phyloP scores from a whole-genome alignment of 148 eudicot species.

The Limonium bicolor region DNA sequence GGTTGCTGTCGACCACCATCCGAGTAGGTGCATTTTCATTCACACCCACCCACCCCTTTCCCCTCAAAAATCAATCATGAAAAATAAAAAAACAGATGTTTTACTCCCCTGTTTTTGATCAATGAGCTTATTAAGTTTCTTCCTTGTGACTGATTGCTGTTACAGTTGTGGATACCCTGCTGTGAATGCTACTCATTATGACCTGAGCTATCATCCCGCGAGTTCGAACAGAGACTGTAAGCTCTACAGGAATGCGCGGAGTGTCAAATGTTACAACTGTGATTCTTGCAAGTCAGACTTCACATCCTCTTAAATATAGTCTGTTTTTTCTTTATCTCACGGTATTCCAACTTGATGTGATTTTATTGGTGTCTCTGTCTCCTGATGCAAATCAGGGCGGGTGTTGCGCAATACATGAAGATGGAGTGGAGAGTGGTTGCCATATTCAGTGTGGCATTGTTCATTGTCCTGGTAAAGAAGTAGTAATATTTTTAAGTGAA shows the following conservation, averaged over 20 bases:
- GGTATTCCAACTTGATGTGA: too few species aligned
- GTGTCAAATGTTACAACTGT: conserved; percentile 65
- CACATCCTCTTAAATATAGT: neutral
- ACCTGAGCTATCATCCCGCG: conserved; percentile 71
- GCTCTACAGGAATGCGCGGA: conserved; percentile 54
- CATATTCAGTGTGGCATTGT: conserved; percentile 65
- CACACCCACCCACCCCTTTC: neutral
- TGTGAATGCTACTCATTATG: conserved; percentile 72
- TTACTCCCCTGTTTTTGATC: too few species aligned
- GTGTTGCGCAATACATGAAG: conserved; percentile 97
- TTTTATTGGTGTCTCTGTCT: neutral
- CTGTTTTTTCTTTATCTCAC: too few species aligned
- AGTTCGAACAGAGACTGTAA: conserved; percentile 79
- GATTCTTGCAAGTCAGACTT: conserved; percentile 84
- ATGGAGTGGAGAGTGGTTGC: conserved; percentile 92
- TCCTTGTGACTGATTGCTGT: neutral
- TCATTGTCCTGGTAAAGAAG: conserved; percentile 51
- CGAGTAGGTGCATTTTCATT: conserved; percentile 34
- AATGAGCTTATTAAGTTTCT: too few species aligned
- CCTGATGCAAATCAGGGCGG: conserved; percentile 66
- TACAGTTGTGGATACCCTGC: conserved; percentile 86
- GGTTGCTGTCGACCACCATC: conserved; percentile 95
- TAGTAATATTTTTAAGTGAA: neutral
- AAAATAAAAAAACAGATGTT: neutral
- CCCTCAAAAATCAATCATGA: neutral